Percentiles rank a stretch among this genome's conserved stretches.
phyloP scores from a whole-genome alignment of 805 yeast genomes.

The Candida parachauliodes region DNA sequence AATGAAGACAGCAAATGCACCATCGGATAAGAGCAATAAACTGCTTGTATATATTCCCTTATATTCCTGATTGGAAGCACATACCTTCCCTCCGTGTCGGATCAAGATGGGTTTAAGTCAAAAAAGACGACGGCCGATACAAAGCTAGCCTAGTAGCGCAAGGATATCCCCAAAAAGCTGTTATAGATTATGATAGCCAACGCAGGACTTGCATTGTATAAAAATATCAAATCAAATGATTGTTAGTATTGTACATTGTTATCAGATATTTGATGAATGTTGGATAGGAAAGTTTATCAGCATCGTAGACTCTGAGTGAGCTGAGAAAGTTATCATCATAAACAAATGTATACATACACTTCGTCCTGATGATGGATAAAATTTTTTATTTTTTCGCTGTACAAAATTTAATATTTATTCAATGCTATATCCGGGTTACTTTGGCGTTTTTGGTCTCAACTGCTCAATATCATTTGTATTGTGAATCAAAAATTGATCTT shows the following conservation, averaged over 20 bases:
- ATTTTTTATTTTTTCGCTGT: neutral
- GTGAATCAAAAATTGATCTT: conserved; percentile 50
- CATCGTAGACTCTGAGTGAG: conserved; percentile 55
- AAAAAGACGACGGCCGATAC: too few relatives aligned
- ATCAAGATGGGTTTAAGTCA: too few relatives aligned
- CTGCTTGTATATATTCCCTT: too few relatives aligned
- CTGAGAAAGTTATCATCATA: conserved; percentile 56
- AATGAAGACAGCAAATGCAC: too few relatives aligned
- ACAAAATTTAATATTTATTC: neutral
- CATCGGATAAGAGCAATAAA: too few relatives aligned
- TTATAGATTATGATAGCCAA: too few relatives aligned
- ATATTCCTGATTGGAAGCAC: too few relatives aligned
- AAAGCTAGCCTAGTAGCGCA: too few relatives aligned
- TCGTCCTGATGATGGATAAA: neutral
- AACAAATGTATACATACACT: conserved; percentile 6
- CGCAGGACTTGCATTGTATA: too few relatives aligned
- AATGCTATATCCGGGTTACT: conserved; percentile 1
- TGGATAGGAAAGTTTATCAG: conserved; percentile 49
- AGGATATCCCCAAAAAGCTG: too few relatives aligned
- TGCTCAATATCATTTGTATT: conserved; percentile 70
- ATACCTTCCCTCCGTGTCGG: too few relatives aligned
- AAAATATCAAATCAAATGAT: too few relatives aligned
- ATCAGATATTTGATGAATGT: conserved; percentile 44
- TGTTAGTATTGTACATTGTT: conserved; percentile 5
- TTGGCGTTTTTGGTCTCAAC: conserved; percentile 81